Evolutionary conservation across 352 stramenopile genomes (phyloP).

Genomic region (Plasmopara muralis): DNA sequence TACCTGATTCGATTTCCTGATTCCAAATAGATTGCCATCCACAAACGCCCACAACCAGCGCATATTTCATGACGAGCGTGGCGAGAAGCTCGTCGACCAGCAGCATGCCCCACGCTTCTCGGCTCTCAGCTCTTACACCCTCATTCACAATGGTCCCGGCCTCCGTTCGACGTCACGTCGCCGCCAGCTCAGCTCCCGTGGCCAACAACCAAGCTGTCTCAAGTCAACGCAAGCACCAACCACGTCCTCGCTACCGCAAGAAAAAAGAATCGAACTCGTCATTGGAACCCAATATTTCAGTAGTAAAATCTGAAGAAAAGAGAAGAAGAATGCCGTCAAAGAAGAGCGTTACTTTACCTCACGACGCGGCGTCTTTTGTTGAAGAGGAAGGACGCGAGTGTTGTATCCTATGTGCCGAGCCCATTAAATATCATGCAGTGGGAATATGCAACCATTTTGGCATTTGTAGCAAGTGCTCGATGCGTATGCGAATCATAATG

Average conservation of each 20-base stretch:
- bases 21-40: too few species aligned
- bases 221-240: conserved; percentile 10
- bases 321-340: conserved; percentile 14
- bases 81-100: conserved; percentile 15
- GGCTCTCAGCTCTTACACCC: conserved; percentile 11
- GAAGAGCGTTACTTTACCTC: conserved; percentile 2
- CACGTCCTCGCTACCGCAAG: conserved; percentile 19
- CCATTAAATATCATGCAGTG: conserved; percentile 62
- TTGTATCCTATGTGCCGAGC: conserved; percentile 65
- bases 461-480: conserved; percentile 77
- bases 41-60: too few species aligned
- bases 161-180: conserved; percentile 16
- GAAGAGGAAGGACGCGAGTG: conserved; percentile 31
- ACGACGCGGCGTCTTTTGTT: neutral
- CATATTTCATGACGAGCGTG: conserved; percentile 17
- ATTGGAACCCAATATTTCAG: neutral
- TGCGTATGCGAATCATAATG: conserved; percentile 76
- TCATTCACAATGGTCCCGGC: conserved; percentile 28
- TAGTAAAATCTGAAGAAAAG: conserved; percentile 10
- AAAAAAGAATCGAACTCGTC: conserved; percentile 9
- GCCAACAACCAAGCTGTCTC: conserved; percentile 4
- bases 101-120: conserved; percentile 14
- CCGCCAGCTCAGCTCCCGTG: neutral
- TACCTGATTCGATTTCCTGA: too few species aligned
- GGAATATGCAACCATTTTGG: conserved; percentile 74